These are phyloP conservation scores for Calophaca sinica DNA, from an alignment of 306 rosid species.

Conservation along the genomic window DNA sequence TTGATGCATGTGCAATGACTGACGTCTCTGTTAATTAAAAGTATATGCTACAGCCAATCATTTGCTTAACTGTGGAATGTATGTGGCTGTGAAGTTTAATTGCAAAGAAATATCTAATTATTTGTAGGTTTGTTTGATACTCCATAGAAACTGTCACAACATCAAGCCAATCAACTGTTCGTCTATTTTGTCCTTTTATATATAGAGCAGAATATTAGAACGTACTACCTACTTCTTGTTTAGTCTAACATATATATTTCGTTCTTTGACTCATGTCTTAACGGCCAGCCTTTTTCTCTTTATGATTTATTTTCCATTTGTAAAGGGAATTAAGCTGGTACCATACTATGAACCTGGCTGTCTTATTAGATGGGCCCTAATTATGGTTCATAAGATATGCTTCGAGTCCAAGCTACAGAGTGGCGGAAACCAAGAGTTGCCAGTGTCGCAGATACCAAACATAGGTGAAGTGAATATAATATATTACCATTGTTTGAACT, in stretches of 20 bases:
- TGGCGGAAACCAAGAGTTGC: no score
- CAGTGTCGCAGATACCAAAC: no score
- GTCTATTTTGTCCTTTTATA: no score
- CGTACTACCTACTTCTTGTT: constrained; percentile 36
- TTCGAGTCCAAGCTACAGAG: no score
- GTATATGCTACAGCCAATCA: constrained; percentile 58
- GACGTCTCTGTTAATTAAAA: constrained; percentile 53
- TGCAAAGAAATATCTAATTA: constrained; percentile 33
- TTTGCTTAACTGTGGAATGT: constrained; percentile 59
- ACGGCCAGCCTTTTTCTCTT: constrained; percentile 1
- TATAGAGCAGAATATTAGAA: constrained; percentile 43
- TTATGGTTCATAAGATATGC: background rate
- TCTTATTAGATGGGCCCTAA: background rate
- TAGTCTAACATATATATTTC: constrained; percentile 26
- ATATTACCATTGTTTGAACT: no score
- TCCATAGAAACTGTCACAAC: constrained; percentile 33
- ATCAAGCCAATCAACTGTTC: constrained; percentile 48
- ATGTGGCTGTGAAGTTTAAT: constrained; percentile 50
- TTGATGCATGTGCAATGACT: constrained; percentile 90
- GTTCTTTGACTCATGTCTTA: constrained; percentile 42
- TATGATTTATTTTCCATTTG: background rate
- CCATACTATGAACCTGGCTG: constrained; percentile 10
- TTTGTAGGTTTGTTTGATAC: constrained; percentile 28
- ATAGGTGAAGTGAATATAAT: no score
- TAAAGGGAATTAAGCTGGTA: background rate